A percentile compares a stretch with the other conserved stretches of the same genome.
Evolutionary conservation across 208 protist species (phyloP).

Genomic region (Leishmania guyanensis): DNA sequence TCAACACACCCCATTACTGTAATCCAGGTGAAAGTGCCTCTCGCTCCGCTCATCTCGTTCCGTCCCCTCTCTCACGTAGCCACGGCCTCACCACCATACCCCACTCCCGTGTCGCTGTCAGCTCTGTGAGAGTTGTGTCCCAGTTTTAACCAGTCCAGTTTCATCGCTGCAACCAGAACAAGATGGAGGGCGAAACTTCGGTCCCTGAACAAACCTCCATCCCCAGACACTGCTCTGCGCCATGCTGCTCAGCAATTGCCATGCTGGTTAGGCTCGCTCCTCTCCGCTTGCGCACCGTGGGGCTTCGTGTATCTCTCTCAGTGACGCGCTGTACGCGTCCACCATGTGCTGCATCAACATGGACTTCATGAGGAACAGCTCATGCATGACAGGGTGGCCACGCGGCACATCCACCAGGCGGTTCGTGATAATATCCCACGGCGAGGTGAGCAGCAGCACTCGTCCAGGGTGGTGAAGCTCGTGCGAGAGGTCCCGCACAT

Average conservation of each 20-base stretch:
- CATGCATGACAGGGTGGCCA: slow-evolving; percentile 55
- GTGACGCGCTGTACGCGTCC: slow-evolving; percentile 42
- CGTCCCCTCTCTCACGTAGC: neutral
- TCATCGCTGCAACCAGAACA: neutral
- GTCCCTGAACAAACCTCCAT: neutral
- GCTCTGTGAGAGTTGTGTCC: neutral
- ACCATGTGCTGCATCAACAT: slow-evolving; percentile 58
- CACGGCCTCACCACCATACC: neutral
- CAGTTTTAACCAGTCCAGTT: neutral
- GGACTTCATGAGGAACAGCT: slow-evolving; percentile 49
- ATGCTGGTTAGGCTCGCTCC: neutral
- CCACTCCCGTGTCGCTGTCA: neutral
- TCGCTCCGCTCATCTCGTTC: neutral
- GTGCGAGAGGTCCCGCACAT: slow-evolving; percentile 33
- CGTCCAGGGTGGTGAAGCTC: slow-evolving; percentile 69
- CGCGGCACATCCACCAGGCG: slow-evolving; percentile 62
- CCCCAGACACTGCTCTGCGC: neutral
- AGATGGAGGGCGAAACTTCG: neutral
- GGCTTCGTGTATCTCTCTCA: slow-evolving; percentile 6
- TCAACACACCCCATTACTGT: neutral
- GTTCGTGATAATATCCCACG: slow-evolving; percentile 38
- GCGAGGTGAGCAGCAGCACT: slow-evolving; percentile 57
- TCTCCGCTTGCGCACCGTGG: neutral
- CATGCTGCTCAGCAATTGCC: neutral
- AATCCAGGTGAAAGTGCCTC: neutral